Evolutionary conservation across 345 rosid species (phyloP).

Genomic region (Dovyalis caffra): DNA sequence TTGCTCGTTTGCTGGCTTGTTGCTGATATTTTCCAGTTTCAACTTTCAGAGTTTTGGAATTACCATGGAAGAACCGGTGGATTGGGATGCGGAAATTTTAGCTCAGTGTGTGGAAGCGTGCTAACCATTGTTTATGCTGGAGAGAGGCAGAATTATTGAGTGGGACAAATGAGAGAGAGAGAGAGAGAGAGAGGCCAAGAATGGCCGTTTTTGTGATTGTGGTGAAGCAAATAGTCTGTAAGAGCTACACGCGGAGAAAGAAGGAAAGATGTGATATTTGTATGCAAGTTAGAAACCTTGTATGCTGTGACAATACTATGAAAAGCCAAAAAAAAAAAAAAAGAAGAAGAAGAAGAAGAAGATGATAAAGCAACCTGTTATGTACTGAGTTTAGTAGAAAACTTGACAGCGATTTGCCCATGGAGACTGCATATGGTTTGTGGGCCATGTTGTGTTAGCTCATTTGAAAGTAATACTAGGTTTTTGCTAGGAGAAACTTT

Average conservation of each 20-base stretch:
- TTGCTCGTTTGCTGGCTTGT: not conserved
- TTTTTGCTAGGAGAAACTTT: not conserved
- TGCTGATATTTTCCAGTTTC: not conserved
- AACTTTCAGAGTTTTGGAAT: not conserved
- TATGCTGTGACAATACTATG: not conserved
- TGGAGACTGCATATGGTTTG: not conserved
- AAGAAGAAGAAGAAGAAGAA: not conserved
- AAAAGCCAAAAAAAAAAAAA: not conserved
- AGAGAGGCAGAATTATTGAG: not conserved
- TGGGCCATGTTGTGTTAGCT: not conserved
- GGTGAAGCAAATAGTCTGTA: not conserved
- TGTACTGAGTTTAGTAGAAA: not conserved
- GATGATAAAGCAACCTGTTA: conserved; percentile 3
- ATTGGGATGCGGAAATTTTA: not conserved
- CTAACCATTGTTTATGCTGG: not conserved
- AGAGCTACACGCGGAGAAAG: not conserved
- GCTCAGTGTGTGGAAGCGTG: not conserved
- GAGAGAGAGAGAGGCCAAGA: not conserved
- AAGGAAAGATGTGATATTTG: not conserved
- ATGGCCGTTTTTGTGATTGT: not conserved
- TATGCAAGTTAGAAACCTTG: not conserved
- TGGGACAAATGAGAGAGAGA: not conserved
- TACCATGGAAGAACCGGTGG: not conserved
- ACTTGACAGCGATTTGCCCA: not conserved
- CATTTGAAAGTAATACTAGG: not conserved